Base-by-base conservation (phyloP, 192 early-diverging fungal species). In the Dimargaris verticillata region DNA sequence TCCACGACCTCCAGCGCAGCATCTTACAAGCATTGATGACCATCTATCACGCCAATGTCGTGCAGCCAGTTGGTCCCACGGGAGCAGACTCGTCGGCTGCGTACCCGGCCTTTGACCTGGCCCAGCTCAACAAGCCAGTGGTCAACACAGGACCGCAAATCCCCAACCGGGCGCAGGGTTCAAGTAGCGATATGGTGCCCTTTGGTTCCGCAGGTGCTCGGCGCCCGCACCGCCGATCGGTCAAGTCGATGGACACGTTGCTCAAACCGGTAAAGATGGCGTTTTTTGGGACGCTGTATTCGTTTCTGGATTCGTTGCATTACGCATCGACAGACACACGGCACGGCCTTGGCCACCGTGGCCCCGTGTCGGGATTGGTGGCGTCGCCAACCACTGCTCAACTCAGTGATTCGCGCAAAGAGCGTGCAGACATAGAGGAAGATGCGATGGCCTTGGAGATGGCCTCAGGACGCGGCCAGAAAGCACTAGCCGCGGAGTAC, bases 271-370 rank as follows among this genome's bases (percentile, higher is more conserved):
- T 76, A 22, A 79, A 79, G 60, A 78, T 82, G 44, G 77, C 83
- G 0, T 87, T 92, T 66, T 72, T 86, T 67, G 83, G 83, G 22
- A 80, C 83, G 3, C 57, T 87, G 48, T 87, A 81, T 58, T 76
- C 80, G 15, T 83, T 91, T 64, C 68, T 93, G 47, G 92, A 95
- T 64, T 84, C 88, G 22, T 76, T 93, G n/a, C 80, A 85, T 14
- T 76, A 82, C 61, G 66, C 86, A 29, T 83, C 13, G 11, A 53
- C 51, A 9, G 10, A 17, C 11, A 25, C 13, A 9, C 13, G 9
- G 9, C 51, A n/a, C 10, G 51, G 51, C 20, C 9, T 20, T 10
- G 51, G 51, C 12, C 11, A 11, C 18, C 11, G 18, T 18, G 18
- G 12, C 11, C 45, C 45, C 11, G n/a, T 53, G 10, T 14, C 51